Evolutionary conservation across 176 grass and related monocot genomes (phyloP), one percentile per base, ranked within the genome.

Genomic region (Ensete ventricosum): DNA sequence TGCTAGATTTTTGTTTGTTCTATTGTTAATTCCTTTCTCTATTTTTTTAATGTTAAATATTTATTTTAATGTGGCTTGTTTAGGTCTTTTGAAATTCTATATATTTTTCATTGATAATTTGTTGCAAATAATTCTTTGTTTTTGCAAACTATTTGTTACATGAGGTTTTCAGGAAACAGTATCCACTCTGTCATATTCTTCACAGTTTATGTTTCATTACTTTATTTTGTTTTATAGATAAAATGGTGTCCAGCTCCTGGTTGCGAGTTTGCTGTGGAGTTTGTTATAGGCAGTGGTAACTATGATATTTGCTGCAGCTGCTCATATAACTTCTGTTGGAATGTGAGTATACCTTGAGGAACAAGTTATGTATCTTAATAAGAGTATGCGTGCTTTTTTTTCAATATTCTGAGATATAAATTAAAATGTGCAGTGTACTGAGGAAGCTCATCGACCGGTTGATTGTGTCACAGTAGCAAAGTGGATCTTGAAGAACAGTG

Each of bases 201-300:
- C 66, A 24, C 59, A 54, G 77, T 62, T 66, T 3, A 43, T 34
- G 60, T 71, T 19, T 67, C 24, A 72, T 49, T 73, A 54, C 17
- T 54, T 77, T 83, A 22, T 85, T 76, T 79, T 5, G 17, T 79
- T 3, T 14, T 90, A 67, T 79, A 96, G 95, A 91, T 78, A 74
- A 99, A 99, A 85, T 99, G 95, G 95, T 99, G 95, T 67, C 95
- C 95, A 52, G 90, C 84, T 69, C 91, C 95, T 79, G 91, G 90
- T 67, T 99, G 95, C 89, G 81, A 84, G 50, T 87, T 82, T 89
- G 86, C 95, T 20, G 91, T 91, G 73, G 91, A 99, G 80, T 99
- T 87, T 77, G 69, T 62, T 6, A 16, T 87, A 65, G 83, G 88
- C 22, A 79, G 85, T 23, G 78, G 78, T 67, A 89, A 88, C 82